Evolutionary conservation across 768 basidiomycete genomes (phyloP), one percentile per base, ranked within the genome.

Genomic region (Leucosporidium creatinivorum): DNA sequence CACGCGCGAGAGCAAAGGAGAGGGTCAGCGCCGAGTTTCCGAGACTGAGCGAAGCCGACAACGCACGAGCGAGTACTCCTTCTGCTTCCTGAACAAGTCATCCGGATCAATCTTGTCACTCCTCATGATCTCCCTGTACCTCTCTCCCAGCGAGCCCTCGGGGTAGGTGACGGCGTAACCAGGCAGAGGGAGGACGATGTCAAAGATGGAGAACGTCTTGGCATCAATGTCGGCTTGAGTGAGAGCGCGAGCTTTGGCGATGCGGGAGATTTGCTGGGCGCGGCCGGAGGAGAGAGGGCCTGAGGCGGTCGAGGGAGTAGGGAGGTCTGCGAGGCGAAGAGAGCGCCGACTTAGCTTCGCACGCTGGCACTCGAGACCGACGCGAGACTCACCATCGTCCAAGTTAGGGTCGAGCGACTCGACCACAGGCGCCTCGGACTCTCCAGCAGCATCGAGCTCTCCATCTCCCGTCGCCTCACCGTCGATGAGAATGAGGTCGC

Each of bases 101-200:
- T 91, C 85, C 18, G 90, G 88, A 80, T 97, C 91, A 49, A 99
- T 79, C 2, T 91, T 93, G 79, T 99, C 96, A 74, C 84, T 82
- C 67, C 79, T 81, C 72, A 99, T 82, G 76, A 89, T 92, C 75
- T 89, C 85, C 68, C 82, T 82, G 78, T 94, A 97, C 60, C 85
- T 83, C 73, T 93, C 87, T 30, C 93, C 91, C n/a, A 97, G 84
- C 25, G 81, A 73, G 18, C 93, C 93, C 5, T 87, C 89, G 0
- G 96, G 96, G 77, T 91, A 97, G 44, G 88, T 87, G 25, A 98
- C 91, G 75, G 94, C 91, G 70, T 86, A 91, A 5, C 96, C 96
- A 33, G 96, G 93, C 25, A 98, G 80, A n/a, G 96, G 93, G 87
- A 98, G 91, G 69, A 98, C 85, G 64, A 98, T 89, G 78, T 99